Evolutionary conservation across 345 rosid species (phyloP), one percentile per base, ranked within the genome.

Genomic region (Hibiscus mutabilis): DNA sequence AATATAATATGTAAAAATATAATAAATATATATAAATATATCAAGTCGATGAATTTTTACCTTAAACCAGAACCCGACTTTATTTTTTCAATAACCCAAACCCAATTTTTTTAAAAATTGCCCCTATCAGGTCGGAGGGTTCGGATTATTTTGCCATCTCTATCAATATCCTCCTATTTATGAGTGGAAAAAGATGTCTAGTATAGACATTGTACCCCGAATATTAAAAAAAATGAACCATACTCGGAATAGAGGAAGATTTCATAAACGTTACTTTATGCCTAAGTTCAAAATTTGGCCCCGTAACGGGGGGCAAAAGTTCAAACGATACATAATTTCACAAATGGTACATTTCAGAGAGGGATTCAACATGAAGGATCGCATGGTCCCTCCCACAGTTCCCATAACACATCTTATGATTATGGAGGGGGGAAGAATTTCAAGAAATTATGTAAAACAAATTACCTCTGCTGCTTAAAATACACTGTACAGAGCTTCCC

Each of bases 401-500:
- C 2, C 46, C 29, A 27, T 46, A 60, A 10, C 49, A 18, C 47
- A 14, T 27, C 59, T 59, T 25, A 29, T 31, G 58, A 60, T n/a
- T 40, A 33, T 37, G 42, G 61, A 6, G 22, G 60, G 69, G 60
- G 22, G n/a, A 63, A 63, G 47, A 73, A 46, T 49, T 51, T 70
- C 53, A 22, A 47, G 16, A 61, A 47, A 47, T 61, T 60, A 49
- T 60, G 49, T 18, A 40, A 65, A 35, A 37, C n/a, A 24, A 53
- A 56, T 57, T 22, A 73, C 64, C 70, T 73, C 57, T 65, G 16
- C 55, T 63, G 42, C 71, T 51, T 55, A 13, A 40, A 55, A 35
- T 74, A 57, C 55, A 42, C 67, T 67, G 72, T 74, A 66, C 72
- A 74, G 47, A n/a, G 47, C 56, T 51, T 37, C 49, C 75, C 61